phyloP scores from a whole-genome alignment of 148 eudicot genomes.

The Salicornia ramosissima region DNA sequence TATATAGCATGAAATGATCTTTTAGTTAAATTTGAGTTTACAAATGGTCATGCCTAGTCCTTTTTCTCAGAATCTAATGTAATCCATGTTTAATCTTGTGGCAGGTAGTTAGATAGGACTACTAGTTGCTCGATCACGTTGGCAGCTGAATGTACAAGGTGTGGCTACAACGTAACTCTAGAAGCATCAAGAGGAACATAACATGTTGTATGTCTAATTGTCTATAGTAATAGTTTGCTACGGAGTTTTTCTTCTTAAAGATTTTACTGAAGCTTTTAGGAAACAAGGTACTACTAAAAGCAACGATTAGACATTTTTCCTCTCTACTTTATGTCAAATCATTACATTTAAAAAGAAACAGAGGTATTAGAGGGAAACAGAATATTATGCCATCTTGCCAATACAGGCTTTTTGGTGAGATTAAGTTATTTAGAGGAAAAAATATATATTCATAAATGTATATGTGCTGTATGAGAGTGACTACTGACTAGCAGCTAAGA shows the following conservation, averaged over 20 bases:
- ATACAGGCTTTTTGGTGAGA: neutral
- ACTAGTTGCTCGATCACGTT: no score
- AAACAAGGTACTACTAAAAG: neutral
- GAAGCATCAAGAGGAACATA: neutral
- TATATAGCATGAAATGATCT: no score
- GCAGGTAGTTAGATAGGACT: no score
- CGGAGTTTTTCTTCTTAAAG: neutral
- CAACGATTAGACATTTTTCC: no score
- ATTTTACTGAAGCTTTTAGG: neutral
- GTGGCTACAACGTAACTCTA: no score
- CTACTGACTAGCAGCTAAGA: neutral
- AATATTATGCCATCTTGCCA: no score
- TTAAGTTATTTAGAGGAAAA: no score
- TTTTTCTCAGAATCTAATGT: neutral
- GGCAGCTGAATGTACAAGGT: neutral
- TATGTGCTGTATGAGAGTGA: neutral
- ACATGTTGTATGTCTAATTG: neutral
- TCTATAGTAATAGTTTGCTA: neutral
- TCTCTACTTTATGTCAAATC: no score
- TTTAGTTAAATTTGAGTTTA: neutral
- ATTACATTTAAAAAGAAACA: no score
- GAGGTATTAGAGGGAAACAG: no score
- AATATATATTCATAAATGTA: neutral
- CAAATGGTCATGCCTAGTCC: neutral
- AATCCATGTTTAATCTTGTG: neutral